A percentile compares a stretch with the other conserved stretches of the same genome.
phyloP scores from a whole-genome alignment of 306 rosid species.

The Trifolium dubium region DNA sequence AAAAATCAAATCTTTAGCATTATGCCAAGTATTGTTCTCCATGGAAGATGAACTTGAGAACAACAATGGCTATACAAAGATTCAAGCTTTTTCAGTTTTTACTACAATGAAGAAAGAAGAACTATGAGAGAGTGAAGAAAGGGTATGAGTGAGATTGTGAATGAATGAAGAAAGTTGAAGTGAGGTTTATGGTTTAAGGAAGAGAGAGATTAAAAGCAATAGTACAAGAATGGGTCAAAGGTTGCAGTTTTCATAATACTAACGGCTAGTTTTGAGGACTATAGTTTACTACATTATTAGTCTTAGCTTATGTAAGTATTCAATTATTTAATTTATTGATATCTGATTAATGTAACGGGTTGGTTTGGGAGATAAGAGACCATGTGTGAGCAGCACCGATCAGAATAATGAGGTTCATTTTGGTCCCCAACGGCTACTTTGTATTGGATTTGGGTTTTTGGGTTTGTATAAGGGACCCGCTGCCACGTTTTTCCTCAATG shows the following conservation, averaged over 20 bases:
- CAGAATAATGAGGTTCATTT: conserved; percentile 20
- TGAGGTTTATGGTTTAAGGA: conserved; percentile 34
- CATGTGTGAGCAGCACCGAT: conserved; percentile 23
- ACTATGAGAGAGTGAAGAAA: conserved; percentile 11
- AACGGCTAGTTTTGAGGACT: conserved; percentile 76
- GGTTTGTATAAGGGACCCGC: conserved; percentile 23
- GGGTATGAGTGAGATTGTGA: conserved; percentile 23
- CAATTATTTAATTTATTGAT: background rate
- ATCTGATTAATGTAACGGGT: conserved; percentile 54
- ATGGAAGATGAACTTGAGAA: conserved; percentile 31
- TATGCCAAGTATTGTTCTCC: conserved; percentile 52
- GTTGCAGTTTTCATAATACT: conserved; percentile 35
- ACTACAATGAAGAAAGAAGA: too few species aligned
- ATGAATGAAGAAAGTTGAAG: conserved; percentile 44
- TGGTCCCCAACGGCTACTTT: conserved; percentile 69
- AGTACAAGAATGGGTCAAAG: conserved; percentile 54
- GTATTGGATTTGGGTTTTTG: conserved; percentile 39
- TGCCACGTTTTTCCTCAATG: conserved; percentile 22
- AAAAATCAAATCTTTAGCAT: conserved; percentile 31
- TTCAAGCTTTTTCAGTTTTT: background rate
- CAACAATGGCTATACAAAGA: background rate
- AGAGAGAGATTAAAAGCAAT: conserved; percentile 7
- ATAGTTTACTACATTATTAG: conserved; percentile 7
- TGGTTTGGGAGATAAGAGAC: conserved; percentile 49
- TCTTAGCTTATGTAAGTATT: background rate